A percentile compares a stretch with the other conserved stretches of the same genome.
phyloP scores from a whole-genome alignment of 257 asterid species.

The Parsonsia alboflavescens region DNA sequence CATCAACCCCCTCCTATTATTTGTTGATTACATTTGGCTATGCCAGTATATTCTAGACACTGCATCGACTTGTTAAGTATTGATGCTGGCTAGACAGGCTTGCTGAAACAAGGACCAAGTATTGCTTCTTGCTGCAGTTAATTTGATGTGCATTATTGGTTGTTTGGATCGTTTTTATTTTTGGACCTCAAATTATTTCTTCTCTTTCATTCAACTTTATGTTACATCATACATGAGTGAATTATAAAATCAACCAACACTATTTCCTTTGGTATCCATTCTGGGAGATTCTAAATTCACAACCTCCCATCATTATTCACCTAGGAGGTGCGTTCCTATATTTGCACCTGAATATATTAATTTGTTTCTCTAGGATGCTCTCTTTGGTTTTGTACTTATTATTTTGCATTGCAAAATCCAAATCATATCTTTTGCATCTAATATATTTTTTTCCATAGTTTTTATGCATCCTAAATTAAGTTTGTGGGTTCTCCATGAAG shows the following conservation, averaged over 20 bases:
- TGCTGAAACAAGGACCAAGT: slow-evolving; percentile 97
- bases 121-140: slow-evolving; percentile 81
- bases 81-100: slow-evolving; percentile 98
- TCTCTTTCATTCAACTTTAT: not conserved
- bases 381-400: no score
- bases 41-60: slow-evolving; percentile 95
- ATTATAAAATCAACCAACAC: not conserved
- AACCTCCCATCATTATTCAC: slow-evolving; percentile 5
- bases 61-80: slow-evolving; percentile 83
- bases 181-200: not conserved
- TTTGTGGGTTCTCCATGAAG: slow-evolving; percentile 59
- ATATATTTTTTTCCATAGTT: slow-evolving; percentile 1
- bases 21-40: slow-evolving; percentile 76
- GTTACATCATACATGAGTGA: not conserved
- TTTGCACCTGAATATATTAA: not conserved
- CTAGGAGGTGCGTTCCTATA: not conserved
- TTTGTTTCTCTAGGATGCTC: not conserved
- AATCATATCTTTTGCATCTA: not conserved
- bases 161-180: slow-evolving; percentile 28
- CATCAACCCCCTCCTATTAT: slow-evolving; percentile 40
- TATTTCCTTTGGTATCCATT: no score
- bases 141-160: slow-evolving; percentile 78
- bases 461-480: slow-evolving; percentile 8
- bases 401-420: not conserved
- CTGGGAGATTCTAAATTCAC: not conserved